These are phyloP conservation scores for Penicillium paxilli DNA, from an alignment of 495 filamentous ascomycete genomes.

Conservation along the genomic window DNA sequence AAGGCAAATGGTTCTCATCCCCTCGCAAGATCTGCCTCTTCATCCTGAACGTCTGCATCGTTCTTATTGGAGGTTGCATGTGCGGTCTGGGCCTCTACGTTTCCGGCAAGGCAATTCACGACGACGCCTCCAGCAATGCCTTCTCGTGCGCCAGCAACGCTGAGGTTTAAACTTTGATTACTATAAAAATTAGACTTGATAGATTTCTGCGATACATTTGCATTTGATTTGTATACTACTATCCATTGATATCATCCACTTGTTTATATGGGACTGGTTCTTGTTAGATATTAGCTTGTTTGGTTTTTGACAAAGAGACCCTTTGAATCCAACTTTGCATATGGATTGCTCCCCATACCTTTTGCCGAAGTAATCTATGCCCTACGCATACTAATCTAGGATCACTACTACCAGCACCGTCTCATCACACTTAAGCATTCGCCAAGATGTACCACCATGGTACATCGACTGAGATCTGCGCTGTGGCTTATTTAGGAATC, in stretches of 20 bases:
- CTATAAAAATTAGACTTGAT: neutral
- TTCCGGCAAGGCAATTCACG: constrained; percentile 36
- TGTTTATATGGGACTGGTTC: constrained; percentile 7
- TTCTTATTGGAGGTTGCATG: constrained; percentile 35
- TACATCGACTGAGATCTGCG: too few relatives aligned
- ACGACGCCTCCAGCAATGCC: constrained; percentile 26
- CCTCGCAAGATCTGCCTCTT: constrained; percentile 38
- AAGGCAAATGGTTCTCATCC: constrained; percentile 34
- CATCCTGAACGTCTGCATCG: constrained; percentile 29
- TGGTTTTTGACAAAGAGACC: neutral
- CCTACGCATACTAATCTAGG: too few relatives aligned
- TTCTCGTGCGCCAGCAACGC: constrained; percentile 40
- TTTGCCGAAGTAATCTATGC: too few relatives aligned
- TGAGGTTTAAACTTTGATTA: neutral
- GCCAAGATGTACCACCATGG: too few relatives aligned
- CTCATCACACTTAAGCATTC: too few relatives aligned
- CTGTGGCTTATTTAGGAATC: too few relatives aligned
- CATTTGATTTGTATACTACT: constrained; percentile 1
- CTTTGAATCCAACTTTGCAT: neutral
- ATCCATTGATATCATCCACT: constrained; percentile 4
- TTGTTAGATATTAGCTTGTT: neutral
- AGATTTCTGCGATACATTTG: neutral
- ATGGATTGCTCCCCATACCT: too few relatives aligned
- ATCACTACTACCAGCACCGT: too few relatives aligned
- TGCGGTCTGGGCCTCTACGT: constrained; percentile 41